These are phyloP conservation scores for Phytophthora crassamura DNA, from an alignment of 352 stramenopile species.

Conservation along the genomic window DNA sequence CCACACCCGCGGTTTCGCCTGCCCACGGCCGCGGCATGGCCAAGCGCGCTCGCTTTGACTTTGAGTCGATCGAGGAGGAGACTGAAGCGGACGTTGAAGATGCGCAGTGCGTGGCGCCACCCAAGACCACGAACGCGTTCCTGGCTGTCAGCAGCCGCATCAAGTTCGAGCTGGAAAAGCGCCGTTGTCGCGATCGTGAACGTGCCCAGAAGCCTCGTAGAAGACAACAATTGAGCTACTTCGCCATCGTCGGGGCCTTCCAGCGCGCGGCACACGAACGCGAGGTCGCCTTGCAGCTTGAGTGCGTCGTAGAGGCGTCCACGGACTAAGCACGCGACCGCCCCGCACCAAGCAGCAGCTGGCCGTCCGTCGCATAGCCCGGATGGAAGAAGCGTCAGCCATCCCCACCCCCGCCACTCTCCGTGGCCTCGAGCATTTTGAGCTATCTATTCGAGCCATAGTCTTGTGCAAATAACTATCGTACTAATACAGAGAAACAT, in stretches of 20 bases:
- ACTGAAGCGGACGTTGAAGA: constrained; percentile 32
- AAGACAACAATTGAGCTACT: constrained; percentile 80
- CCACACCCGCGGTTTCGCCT: constrained; percentile 74
- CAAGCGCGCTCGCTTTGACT: constrained; percentile 76
- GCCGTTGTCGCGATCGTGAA: constrained; percentile 55
- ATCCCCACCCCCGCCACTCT: background rate
- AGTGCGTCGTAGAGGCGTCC: constrained; percentile 45
- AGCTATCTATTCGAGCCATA: constrained; percentile 49
- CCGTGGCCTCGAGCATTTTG: constrained; percentile 36
- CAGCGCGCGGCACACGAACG: constrained; percentile 79
- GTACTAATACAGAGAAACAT: constrained; percentile 49
- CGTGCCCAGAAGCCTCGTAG: constrained; percentile 53
- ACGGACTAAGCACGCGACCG: constrained; percentile 30
- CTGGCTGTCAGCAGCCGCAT: constrained; percentile 78
- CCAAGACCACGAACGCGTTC: constrained; percentile 57
- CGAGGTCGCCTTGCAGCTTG: constrained; percentile 49
- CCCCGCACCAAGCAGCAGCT: constrained; percentile 24
- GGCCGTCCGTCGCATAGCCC: constrained; percentile 8
- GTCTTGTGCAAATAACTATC: constrained; percentile 54
- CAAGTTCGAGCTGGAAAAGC: constrained; percentile 77
- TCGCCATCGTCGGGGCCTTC: constrained; percentile 82
- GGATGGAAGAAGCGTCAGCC: background rate
- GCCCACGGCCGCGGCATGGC: constrained; percentile 44
- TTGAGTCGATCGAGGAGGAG: constrained; percentile 38
- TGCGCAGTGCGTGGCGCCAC: constrained; percentile 31